These are phyloP conservation scores for Rhynchospora pubera DNA, from an alignment of 176 grass and related monocot genomes.

Conservation along the genomic window DNA sequence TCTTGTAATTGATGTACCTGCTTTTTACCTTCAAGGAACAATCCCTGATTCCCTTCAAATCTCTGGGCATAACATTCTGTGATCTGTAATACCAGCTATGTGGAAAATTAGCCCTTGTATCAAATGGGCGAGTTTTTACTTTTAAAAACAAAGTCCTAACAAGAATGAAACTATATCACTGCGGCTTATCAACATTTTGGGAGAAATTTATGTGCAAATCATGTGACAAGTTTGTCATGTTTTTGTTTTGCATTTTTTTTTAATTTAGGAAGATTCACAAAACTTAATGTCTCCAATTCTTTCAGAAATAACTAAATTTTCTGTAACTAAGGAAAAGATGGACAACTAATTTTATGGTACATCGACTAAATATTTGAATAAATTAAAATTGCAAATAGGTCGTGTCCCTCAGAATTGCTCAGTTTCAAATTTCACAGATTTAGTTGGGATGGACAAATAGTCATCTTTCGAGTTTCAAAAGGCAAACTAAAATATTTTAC, in stretches of 20 bases:
- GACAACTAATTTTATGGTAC: no score
- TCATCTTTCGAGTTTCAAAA: neutral
- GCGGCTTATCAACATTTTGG: neutral
- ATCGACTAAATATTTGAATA: no score
- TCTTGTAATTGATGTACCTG: no score
- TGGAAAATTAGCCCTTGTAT: no score
- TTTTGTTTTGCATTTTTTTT: neutral
- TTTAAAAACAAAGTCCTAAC: neutral
- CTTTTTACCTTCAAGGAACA: no score
- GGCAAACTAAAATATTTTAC: neutral
- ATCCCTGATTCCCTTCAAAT: no score
- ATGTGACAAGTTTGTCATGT: neutral
- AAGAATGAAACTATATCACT: neutral
- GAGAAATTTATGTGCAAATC: neutral
- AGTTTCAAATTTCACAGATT: neutral
- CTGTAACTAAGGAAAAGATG: no score
- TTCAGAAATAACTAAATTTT: no score
- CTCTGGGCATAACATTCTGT: no score
- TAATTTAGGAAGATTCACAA: neutral
- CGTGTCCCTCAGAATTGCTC: neutral
- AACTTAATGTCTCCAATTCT: neutral
- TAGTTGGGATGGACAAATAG: neutral
- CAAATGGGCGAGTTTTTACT: neutral
- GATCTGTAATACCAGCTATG: neutral
- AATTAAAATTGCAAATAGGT: neutral